These are phyloP conservation scores for Hypsizygus marmoreus DNA, from an alignment of 768 basidiomycete species.

Conservation along the genomic window DNA sequence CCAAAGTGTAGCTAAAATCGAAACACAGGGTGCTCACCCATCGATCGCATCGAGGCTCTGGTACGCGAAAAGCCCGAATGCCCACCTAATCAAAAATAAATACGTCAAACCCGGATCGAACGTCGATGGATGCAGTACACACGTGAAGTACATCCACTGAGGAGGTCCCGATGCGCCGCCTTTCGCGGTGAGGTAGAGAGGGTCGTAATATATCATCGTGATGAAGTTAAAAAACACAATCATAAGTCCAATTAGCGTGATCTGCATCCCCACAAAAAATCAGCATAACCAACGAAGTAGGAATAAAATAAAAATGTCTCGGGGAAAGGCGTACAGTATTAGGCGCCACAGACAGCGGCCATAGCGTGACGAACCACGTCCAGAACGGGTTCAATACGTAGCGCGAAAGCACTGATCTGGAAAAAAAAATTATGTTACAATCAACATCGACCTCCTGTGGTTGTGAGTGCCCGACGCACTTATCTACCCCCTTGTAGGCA, in stretches of 20 bases:
- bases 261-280: too few species aligned
- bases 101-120: not conserved
- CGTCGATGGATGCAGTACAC: constrained; percentile 26
- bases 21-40: constrained; percentile 53
- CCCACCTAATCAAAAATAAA: constrained; percentile 60
- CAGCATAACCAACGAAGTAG: too few species aligned
- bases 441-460: too few species aligned
- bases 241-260: constrained; percentile 81
- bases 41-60: constrained; percentile 90
- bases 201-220: constrained; percentile 85
- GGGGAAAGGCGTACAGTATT: constrained; percentile 67
- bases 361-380: constrained; percentile 89
- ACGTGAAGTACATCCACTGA: constrained; percentile 91
- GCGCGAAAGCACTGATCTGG: constrained; percentile 76
- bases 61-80: constrained; percentile 85
- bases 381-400: constrained; percentile 85
- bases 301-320: not conserved
- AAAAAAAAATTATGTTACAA: too few species aligned
- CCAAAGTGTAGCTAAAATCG: constrained; percentile 3
- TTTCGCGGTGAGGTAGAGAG: constrained; percentile 67
- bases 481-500: constrained; percentile 80
- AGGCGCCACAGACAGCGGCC: constrained; percentile 83
- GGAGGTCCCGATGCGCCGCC: constrained; percentile 66
- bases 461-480: constrained; percentile 43
- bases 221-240: constrained; percentile 85